These are phyloP conservation scores for Deinandra increscens DNA, from an alignment of 129 eudicot species.

Conservation along the genomic window DNA sequence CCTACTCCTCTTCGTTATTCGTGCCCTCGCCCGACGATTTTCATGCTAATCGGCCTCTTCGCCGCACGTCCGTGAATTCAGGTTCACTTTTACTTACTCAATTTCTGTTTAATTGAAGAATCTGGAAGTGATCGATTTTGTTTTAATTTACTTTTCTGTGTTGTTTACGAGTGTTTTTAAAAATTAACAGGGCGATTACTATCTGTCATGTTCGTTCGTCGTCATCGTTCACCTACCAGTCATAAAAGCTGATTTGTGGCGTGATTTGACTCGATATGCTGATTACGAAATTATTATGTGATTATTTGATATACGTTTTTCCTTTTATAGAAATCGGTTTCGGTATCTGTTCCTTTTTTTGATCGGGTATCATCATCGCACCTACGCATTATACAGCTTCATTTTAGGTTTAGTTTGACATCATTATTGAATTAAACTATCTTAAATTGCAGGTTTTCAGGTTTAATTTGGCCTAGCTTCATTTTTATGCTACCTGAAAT, in stretches of 20 bases:
- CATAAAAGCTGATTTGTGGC: conserved; percentile 9
- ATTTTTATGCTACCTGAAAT: conserved; percentile 4
- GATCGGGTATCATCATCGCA: not conserved
- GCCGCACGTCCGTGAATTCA: conserved; percentile 17
- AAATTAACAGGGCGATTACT: too few species aligned
- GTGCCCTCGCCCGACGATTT: conserved; percentile 8
- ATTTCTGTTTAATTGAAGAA: not conserved
- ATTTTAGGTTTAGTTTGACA: conserved; percentile 10
- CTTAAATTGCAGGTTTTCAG: not conserved
- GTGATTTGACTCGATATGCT: conserved; percentile 8
- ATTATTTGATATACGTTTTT: too few species aligned
- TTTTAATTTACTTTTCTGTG: too few species aligned
- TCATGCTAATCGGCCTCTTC: conserved; percentile 22
- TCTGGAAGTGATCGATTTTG: too few species aligned
- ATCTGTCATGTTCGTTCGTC: not conserved
- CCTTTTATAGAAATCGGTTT: too few species aligned
- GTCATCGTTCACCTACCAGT: conserved; percentile 13
- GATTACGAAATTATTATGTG: too few species aligned
- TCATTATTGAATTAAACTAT: not conserved
- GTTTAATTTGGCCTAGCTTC: conserved; percentile 6
- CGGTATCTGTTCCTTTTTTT: too few species aligned
- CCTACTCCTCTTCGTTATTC: conserved; percentile 8
- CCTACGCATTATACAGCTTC: conserved; percentile 1
- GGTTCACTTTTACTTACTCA: conserved; percentile 13
- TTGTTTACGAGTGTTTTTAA: too few species aligned